Conservation (phyloP, 108 stramenopile species). For the Pseudonitzschia delicatissima region DNA sequence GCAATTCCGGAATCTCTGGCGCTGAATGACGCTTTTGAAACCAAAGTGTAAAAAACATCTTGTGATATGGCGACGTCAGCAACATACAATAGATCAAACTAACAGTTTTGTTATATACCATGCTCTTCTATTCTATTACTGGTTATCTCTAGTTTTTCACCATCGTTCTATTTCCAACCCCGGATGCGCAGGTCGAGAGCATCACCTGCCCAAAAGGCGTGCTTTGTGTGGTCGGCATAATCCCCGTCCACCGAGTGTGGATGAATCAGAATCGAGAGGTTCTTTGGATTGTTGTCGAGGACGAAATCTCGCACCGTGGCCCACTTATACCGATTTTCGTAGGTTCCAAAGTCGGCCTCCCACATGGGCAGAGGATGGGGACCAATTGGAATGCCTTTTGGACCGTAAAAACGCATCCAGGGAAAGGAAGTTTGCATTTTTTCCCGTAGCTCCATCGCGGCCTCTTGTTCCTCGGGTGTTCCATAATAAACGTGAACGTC, state of each 20-base stretch:
- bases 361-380: constrained; percentile 29
- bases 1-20: neutral
- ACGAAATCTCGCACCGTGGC: constrained; percentile 9
- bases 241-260: constrained; percentile 24
- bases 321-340: constrained; percentile 10
- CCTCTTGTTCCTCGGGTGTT: neutral
- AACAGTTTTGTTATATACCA: no score
- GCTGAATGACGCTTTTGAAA: no score
- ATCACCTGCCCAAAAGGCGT: constrained; percentile 19
- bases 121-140: no score
- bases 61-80: no score
- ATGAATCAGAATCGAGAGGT: constrained; percentile 18
- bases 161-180: no score
- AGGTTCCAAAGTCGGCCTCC: constrained; percentile 27
- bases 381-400: constrained; percentile 12
- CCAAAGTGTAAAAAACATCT: no score
- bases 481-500: constrained; percentile 22
- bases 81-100: no score
- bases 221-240: constrained; percentile 19
- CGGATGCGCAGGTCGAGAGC: constrained; percentile 5
- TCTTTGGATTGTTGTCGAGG: no score
- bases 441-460: constrained; percentile 6
- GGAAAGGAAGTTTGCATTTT: neutral
- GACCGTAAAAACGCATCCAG: constrained; percentile 24
- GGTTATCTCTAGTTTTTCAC: no score